Evolutionary conservation across 257 asterid species (phyloP).

Genomic region (Solanum stenotomum): DNA sequence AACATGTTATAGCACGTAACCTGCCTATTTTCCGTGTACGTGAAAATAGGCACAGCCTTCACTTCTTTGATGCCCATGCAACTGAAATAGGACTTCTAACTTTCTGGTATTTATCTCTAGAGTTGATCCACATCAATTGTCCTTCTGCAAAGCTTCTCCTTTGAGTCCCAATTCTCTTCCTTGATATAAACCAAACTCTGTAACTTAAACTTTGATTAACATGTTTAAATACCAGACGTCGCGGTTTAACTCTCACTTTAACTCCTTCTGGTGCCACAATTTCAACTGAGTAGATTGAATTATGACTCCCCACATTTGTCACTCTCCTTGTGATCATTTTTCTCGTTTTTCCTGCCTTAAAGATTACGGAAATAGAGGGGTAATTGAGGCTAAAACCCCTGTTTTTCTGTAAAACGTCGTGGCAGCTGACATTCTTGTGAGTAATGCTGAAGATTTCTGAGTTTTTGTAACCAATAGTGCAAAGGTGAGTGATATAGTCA

Average conservation of each 20-base stretch:
- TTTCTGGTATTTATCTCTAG: slow-evolving; percentile 23
- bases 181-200: slow-evolving; percentile 54
- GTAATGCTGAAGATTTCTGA: slow-evolving; percentile 67
- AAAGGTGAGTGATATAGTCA: slow-evolving; percentile 64
- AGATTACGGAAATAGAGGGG: slow-evolving; percentile 63
- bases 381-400: slow-evolving; percentile 82
- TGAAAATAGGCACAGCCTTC: not conserved
- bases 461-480: slow-evolving; percentile 54
- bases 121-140: slow-evolving; percentile 66
- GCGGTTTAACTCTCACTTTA: slow-evolving; percentile 57
- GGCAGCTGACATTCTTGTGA: slow-evolving; percentile 79
- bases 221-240: slow-evolving; percentile 36
- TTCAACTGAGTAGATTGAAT: slow-evolving; percentile 22
- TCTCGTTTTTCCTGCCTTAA: slow-evolving; percentile 40
- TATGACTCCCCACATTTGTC: slow-evolving; percentile 61
- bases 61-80: slow-evolving; percentile 51
- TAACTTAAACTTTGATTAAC: slow-evolving; percentile 60
- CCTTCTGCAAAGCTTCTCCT: slow-evolving; percentile 39
- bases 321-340: slow-evolving; percentile 47
- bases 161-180: slow-evolving; percentile 22
- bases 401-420: slow-evolving; percentile 31
- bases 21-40: not conserved
- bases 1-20: not conserved
- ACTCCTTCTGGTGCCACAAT: slow-evolving; percentile 77
- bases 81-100: slow-evolving; percentile 84